Base-by-base conservation (phyloP, 768 basidiomycete genomes). In the Termitomyces sp. region DNA sequence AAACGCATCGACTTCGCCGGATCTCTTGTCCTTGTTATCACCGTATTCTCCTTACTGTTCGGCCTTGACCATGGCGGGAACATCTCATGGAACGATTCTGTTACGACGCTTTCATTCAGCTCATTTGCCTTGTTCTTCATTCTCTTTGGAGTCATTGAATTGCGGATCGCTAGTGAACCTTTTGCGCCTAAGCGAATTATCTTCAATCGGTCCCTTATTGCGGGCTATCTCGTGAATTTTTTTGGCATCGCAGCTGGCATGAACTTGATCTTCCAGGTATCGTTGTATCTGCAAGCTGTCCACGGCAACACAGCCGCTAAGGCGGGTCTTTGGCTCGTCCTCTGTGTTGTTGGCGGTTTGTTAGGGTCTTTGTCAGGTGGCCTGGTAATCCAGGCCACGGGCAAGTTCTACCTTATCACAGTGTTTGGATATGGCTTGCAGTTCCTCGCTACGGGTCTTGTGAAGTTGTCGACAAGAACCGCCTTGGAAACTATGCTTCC, bases 1-100 rank as follows among this genome's bases (percentile, higher is more conserved):
- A 77, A 74, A 54, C 77, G 85, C 17, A 71, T 88, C 55, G 86
- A 88, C 68, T 85, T 85, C 59, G 68, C 69, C 4, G 86, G 86
- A n/a, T 82, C 84, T 1, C 40, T 77, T 42, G 70, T 76, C 6
- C 79, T 87, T 43, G 75, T 87, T 22, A 51, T 77, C n/a, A 68
- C 81, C 22, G 71, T 85, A 19, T 81, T 82, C 66, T 70, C 72
- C 61, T 73, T 88, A 3, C 77, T 88, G 38, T 70, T 83, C 51
- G 82, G 75, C 1, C 70, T 86, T 10, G 83, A 86, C 58, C 68
- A 76, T 15, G 80, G 79, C 1, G 78, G 79, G 5, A 78, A 81
- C 60, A 59, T 75, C 3, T 70, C 79, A 4, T 82, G 80, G 80
- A 59, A 53, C 14, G 76, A 78, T 58, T 53, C 35, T 10, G 59